Evolutionary conservation across 1,284 basidiomycete species (phyloP).

Genomic region (Ganoderma boninense): DNA sequence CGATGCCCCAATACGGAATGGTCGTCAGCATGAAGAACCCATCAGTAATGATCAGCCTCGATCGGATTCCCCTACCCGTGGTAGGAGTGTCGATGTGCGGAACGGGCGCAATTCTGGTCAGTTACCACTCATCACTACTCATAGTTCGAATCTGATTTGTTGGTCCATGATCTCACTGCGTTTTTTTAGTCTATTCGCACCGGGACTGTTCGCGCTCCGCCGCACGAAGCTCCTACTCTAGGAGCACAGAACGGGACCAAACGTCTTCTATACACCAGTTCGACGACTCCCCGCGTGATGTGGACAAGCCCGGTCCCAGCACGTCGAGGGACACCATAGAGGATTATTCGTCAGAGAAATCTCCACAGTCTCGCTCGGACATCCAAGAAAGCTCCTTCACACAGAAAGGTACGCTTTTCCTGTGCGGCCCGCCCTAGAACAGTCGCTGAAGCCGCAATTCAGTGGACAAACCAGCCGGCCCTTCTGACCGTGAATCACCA

Average conservation of each 20-base stretch:
- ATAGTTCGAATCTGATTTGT: neutral
- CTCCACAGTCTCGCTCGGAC: slow-evolving; percentile 7
- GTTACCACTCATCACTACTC: neutral
- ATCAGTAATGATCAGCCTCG: neutral
- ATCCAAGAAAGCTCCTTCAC: slow-evolving; percentile 17
- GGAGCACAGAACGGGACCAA: neutral
- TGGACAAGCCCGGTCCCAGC: neutral
- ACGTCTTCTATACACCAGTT: slow-evolving; percentile 5
- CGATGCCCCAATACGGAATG: neutral
- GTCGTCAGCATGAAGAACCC: neutral
- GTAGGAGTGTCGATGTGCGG: neutral
- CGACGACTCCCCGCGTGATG: neutral
- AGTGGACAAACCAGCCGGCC: neutral
- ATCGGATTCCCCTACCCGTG: neutral
- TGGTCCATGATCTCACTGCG: neutral
- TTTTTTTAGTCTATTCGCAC: neutral
- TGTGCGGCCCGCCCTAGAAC: neutral
- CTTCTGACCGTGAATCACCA: neutral
- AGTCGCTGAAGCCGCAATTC: neutral
- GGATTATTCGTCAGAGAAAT: slow-evolving; percentile 5
- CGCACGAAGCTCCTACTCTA: neutral
- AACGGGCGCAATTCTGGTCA: neutral
- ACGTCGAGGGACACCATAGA: slow-evolving; percentile 13
- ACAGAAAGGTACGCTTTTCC: slow-evolving; percentile 12
- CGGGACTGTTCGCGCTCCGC: neutral